Percentiles rank a stretch among this genome's conserved stretches.
These are phyloP conservation scores for Cystofilobasidium bisporidii DNA, from an alignment of 768 basidiomycete genomes.

Conservation along the genomic window DNA sequence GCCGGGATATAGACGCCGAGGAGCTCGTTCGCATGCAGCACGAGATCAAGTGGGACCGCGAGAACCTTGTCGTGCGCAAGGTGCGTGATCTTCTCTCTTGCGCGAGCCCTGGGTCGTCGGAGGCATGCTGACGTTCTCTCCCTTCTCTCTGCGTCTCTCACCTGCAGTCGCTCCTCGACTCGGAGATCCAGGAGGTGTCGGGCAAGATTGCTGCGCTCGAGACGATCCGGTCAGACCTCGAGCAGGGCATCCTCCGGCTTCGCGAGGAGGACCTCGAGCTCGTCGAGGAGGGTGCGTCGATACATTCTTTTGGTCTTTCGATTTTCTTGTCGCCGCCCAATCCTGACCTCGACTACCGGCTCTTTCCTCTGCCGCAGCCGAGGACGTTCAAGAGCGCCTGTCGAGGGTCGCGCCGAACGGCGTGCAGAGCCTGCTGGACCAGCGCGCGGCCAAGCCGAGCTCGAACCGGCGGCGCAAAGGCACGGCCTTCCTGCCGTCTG, in stretches of 20 bases:
- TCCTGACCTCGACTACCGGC: neutral
- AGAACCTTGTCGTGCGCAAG: slow-evolving; percentile 78
- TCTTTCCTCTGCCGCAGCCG: slow-evolving; percentile 49
- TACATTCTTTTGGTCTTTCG: too few relatives aligned
- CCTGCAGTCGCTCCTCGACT: slow-evolving; percentile 65
- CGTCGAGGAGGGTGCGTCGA: slow-evolving; percentile 81
- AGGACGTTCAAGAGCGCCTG: slow-evolving; percentile 67
- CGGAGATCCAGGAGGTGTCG: slow-evolving; percentile 79
- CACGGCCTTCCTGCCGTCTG: slow-evolving; percentile 90
- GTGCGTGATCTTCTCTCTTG: slow-evolving; percentile 45
- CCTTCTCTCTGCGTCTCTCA: neutral
- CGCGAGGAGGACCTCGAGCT: slow-evolving; percentile 94
- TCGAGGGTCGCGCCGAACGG: slow-evolving; percentile 8
- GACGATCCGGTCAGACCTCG: slow-evolving; percentile 64
- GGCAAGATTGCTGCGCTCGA: slow-evolving; percentile 81
- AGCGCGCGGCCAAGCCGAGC: neutral
- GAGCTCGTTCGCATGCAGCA: slow-evolving; percentile 73
- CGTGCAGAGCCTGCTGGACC: neutral
- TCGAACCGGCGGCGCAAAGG: slow-evolving; percentile 37
- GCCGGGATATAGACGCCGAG: slow-evolving; percentile 66
- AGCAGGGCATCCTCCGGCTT: slow-evolving; percentile 69
- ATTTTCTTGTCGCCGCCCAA: too few relatives aligned
- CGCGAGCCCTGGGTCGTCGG: too few relatives aligned
- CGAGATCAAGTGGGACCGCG: slow-evolving; percentile 84
- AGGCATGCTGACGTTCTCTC: too few relatives aligned